A percentile compares a stretch with the other conserved stretches of the same genome.
These are phyloP conservation scores for Lactarius vividus DNA, from an alignment of 768 basidiomycete genomes.

Conservation along the genomic window DNA sequence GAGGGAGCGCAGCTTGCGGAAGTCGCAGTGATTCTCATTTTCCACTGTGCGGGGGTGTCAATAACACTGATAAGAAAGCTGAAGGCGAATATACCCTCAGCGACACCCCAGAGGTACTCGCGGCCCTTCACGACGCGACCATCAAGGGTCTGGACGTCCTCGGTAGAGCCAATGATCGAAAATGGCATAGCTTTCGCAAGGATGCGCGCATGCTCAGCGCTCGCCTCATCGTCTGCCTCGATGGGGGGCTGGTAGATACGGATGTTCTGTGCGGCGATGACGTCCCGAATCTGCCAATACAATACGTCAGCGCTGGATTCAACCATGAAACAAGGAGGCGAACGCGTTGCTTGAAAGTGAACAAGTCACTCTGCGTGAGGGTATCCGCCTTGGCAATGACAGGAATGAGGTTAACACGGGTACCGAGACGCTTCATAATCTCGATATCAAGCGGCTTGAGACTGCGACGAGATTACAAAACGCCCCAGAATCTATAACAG, in stretches of 20 bases:
- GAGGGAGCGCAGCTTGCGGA: conserved; percentile 93
- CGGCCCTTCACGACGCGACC: conserved; percentile 95
- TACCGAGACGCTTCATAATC: conserved; percentile 99
- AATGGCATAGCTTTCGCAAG: conserved; percentile 94
- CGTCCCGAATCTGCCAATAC: conserved; percentile 71
- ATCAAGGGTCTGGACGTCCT: conserved; percentile 89
- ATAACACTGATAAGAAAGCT: neutral
- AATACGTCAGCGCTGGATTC: conserved; percentile 4
- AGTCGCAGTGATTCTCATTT: conserved; percentile 99
- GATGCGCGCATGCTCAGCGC: conserved; percentile 83
- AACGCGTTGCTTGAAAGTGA: conserved; percentile 90
- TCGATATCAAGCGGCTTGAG: conserved; percentile 98
- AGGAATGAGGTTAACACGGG: conserved; percentile 96
- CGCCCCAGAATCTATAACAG: neutral
- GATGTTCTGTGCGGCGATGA: conserved; percentile 87
- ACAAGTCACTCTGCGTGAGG: conserved; percentile 88
- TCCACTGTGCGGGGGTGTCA: conserved; percentile 58
- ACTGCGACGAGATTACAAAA: conserved; percentile 38
- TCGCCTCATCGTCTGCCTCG: conserved; percentile 82
- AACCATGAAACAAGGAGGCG: conserved; percentile 33
- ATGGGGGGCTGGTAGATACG: conserved; percentile 93
- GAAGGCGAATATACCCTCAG: conserved; percentile 67
- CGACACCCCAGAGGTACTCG: conserved; percentile 99
- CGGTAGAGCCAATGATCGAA: conserved; percentile 96
- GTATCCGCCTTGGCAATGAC: conserved; percentile 98